Evolutionary conservation across 371 early-diverging fungal genomes (phyloP).

Genomic region (Phascolomyces articulosus): DNA sequence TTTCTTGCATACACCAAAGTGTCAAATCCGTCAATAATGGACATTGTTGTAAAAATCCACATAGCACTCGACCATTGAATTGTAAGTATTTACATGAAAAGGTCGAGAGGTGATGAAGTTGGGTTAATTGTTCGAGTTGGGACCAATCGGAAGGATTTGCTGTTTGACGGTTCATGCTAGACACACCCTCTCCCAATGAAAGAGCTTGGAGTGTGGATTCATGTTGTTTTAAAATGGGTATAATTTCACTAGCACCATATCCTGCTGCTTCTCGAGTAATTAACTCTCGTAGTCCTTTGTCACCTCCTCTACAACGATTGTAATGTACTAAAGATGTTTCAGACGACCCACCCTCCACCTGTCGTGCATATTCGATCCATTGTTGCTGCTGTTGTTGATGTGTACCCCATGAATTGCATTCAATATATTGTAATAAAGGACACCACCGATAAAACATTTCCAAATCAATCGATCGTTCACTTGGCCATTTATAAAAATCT

Average conservation of each 20-base stretch:
- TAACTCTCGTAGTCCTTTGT: neutral
- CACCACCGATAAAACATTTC: neutral
- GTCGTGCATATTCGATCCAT: neutral
- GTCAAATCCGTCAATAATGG: neutral
- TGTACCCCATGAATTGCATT: conserved; percentile 6
- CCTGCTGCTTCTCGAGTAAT: neutral
- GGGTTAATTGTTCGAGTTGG: neutral
- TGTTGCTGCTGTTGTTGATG: neutral
- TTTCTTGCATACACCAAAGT: neutral
- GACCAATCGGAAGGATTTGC: neutral
- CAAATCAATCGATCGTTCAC: neutral
- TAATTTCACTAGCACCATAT: neutral
- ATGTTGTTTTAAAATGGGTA: neutral
- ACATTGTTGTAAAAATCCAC: neutral
- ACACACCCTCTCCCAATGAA: neutral
- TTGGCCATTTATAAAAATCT: neutral
- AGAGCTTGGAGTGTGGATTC: neutral
- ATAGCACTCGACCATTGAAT: neutral
- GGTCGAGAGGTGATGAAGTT: neutral
- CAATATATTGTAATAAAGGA: neutral
- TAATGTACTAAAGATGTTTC: too few relatives aligned
- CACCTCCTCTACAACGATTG: too few relatives aligned
- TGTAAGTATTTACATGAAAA: conserved; percentile 1
- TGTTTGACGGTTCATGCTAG: neutral
- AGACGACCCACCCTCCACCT: neutral